Evolutionary conservation across 1,284 basidiomycete species (phyloP), one percentile per base, ranked within the genome.

Genomic region (Apiotrichum sp.): DNA sequence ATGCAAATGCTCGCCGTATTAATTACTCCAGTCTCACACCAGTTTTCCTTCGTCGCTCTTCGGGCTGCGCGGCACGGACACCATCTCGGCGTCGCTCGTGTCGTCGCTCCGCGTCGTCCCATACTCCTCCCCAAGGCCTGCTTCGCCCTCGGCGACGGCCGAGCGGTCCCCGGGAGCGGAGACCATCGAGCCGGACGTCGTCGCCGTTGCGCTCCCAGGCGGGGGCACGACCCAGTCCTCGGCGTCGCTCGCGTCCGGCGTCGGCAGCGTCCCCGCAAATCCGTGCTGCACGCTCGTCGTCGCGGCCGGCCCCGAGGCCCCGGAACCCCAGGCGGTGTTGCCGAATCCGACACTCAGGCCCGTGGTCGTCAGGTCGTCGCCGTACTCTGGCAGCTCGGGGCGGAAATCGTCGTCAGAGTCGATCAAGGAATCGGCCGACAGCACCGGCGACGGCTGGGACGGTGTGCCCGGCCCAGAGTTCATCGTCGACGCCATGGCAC

Each of bases 321-420:
- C 13, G 13, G 39, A n/a, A n/a, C 58, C 58, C 67, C 66, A 67
- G n/a, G 66, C 64, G 34, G 63, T 68, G 53, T 69, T 69, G 4
- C 67, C 69, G 48, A 65, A 70, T 3, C 67, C 67, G 6, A 69
- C 46, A 10, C 42, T 50, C n/a, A 57, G 40, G 5, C 63, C 61
- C 0, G 57, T 53, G 2, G 53, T 22, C 1, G 34, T 9, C 11
- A 51, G 52, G 9, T 42, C 38, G 8, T n/a, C 16, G 40, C 22
- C 22, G 22, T 44, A 41, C 1, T 39, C n/a, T 57, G 58, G 14
- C 36, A 59, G 31, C 49, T 44, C 47, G 31, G 52, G 54, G 22
- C 35, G 11, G 39, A 47, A 43, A 32, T 53, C 47, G 34, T 41
- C 39, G 3, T 31, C 35, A 4, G 47, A 40, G 29, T 16, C 9